phyloP scores from a whole-genome alignment of 495 filamentous ascomycete species.

The Aspergillus avenaceus region DNA sequence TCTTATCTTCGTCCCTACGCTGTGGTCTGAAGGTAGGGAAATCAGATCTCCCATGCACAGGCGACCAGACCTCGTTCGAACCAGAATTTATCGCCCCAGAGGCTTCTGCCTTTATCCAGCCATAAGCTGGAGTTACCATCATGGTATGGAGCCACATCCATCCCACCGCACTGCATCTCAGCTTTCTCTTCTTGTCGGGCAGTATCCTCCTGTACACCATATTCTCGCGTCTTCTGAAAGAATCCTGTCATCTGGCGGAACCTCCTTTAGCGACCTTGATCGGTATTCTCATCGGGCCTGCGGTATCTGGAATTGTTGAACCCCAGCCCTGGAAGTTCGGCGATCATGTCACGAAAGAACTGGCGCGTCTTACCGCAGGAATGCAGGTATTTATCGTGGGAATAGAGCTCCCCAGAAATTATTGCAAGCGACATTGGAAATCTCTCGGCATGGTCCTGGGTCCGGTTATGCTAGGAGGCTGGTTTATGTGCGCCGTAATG shows the following conservation, averaged over 20 bases:
- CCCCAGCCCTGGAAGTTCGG: background rate
- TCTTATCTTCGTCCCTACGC: too few relatives aligned
- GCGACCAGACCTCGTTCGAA: too few relatives aligned
- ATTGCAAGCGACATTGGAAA: background rate
- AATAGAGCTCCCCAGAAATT: background rate
- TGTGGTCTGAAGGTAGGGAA: too few relatives aligned
- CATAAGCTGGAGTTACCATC: too few relatives aligned
- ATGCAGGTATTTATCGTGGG: background rate
- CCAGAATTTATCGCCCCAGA: too few relatives aligned
- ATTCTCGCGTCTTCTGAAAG: background rate
- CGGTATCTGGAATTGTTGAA: background rate
- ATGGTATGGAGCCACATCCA: background rate
- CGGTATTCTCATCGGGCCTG: background rate
- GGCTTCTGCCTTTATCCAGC: too few relatives aligned
- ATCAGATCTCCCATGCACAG: too few relatives aligned
- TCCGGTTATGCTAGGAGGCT: background rate
- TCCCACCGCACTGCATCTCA: background rate
- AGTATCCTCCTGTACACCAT: background rate
- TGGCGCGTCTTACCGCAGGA: background rate
- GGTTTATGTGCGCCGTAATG: background rate
- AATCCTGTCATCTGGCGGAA: background rate
- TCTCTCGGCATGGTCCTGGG: background rate
- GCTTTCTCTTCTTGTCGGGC: background rate
- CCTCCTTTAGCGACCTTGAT: background rate
- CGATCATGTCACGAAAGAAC: background rate